Evolutionary conservation across 208 protist species (phyloP).

Genomic region (Trypanosoma rangeli): DNA sequence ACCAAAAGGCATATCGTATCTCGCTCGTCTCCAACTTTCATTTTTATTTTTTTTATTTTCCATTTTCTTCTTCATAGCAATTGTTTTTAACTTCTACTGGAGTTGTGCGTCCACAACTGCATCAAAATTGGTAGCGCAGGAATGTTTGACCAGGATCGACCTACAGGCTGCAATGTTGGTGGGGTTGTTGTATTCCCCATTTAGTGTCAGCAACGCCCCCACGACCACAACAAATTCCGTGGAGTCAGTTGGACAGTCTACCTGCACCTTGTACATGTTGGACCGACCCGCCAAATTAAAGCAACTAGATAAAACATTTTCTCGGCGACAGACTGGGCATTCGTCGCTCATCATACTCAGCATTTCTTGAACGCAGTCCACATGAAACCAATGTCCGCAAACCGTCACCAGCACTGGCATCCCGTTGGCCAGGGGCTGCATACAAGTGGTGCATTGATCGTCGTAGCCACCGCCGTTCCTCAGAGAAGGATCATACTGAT

Average conservation of each 20-base stretch:
- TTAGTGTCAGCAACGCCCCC: slow-evolving; percentile 35
- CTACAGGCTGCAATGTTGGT: slow-evolving; percentile 52
- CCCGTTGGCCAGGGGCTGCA: slow-evolving; percentile 35
- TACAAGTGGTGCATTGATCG: slow-evolving; percentile 55
- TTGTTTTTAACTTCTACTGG: background rate
- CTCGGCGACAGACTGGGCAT: slow-evolving; percentile 60
- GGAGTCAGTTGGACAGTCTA: slow-evolving; percentile 21
- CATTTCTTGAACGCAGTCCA: slow-evolving; percentile 58
- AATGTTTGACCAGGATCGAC: slow-evolving; percentile 32
- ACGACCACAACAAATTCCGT: slow-evolving; percentile 46
- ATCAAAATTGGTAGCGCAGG: background rate
- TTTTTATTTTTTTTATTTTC: background rate
- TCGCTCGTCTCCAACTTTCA: too few species aligned
- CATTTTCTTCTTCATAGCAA: background rate
- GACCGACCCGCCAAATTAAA: slow-evolving; percentile 28
- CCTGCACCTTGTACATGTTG: slow-evolving; percentile 42
- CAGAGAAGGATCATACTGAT: slow-evolving; percentile 12
- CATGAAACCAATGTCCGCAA: slow-evolving; percentile 73
- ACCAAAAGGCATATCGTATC: background rate
- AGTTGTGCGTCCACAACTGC: background rate
- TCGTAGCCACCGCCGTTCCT: slow-evolving; percentile 23
- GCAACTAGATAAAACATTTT: slow-evolving; percentile 30
- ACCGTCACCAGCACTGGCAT: slow-evolving; percentile 44
- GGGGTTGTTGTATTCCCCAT: slow-evolving; percentile 45
- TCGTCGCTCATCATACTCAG: slow-evolving; percentile 33